phyloP scores from a whole-genome alignment of 2,329 filamentous ascomycete genomes.

The Volutella citrinella region DNA sequence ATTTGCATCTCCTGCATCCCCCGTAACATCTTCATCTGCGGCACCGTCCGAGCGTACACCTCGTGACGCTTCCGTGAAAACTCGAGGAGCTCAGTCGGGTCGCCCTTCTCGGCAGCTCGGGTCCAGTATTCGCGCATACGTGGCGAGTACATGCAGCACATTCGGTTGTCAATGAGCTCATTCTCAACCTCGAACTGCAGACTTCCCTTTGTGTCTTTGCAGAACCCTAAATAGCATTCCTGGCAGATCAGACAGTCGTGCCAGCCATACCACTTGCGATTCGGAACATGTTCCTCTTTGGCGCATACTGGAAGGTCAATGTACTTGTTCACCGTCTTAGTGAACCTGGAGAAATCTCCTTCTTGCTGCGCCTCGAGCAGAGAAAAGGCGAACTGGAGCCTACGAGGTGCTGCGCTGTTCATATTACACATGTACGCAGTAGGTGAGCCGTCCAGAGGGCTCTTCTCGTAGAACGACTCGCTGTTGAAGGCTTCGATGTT shows the following conservation, averaged over 20 bases:
- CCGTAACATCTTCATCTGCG: slow-evolving; percentile 5
- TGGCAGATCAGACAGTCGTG: slow-evolving; percentile 4
- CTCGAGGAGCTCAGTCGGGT: slow-evolving; percentile 1
- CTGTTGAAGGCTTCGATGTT: too few relatives aligned
- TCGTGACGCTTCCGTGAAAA: slow-evolving; percentile 1
- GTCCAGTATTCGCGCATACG: slow-evolving; percentile 5
- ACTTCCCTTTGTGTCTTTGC: slow-evolving; percentile 1
- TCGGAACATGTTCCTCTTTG: neutral
- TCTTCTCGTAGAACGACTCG: too few relatives aligned
- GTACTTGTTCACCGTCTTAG: too few relatives aligned
- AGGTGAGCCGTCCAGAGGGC: too few relatives aligned
- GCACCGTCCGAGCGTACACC: slow-evolving; percentile 4
- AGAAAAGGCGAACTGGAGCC: too few relatives aligned
- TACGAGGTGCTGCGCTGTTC: too few relatives aligned
- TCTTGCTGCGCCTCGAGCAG: too few relatives aligned
- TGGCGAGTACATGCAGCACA: slow-evolving; percentile 5
- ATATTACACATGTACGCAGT: too few relatives aligned
- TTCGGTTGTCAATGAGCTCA: slow-evolving; percentile 1
- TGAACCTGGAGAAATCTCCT: too few relatives aligned
- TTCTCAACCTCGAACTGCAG: slow-evolving; percentile 3
- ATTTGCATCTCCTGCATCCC: slow-evolving; percentile 5
- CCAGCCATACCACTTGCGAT: slow-evolving; percentile 5
- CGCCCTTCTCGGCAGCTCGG: neutral
- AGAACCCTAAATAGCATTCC: slow-evolving; percentile 3
- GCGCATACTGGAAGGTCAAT: slow-evolving; percentile 3